Base-by-base conservation (phyloP, 2,329 filamentous ascomycete species). In the Cladosporium sp. region DNA sequence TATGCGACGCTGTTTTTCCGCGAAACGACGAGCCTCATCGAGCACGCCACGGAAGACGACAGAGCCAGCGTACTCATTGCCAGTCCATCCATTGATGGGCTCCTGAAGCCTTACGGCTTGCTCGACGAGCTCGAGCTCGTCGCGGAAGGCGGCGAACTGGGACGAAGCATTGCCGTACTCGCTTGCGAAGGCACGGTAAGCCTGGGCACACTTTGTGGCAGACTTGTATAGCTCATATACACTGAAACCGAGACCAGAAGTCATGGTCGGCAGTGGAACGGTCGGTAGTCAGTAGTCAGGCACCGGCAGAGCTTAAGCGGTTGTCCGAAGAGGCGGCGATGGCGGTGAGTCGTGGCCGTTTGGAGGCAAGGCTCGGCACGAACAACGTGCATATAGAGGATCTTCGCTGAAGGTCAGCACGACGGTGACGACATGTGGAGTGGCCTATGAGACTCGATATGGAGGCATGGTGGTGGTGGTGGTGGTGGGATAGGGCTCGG, bases 61-160 rank as follows among this genome's bases (percentile, higher is more conserved):
- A 17, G 45, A 35, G 9, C 47, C 55, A 20, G 55, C 22, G 28
- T 57, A 57, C 20, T 50, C 48, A n/a, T 57, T 45, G 36, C 55
- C 55, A 35, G 55, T 57, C 55, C 55, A 57, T 19, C 36, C 55
- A 36, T 57, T 57, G 55, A 57, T 42, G 20, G 45, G 55, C 6
- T 57, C 55, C n/a, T 57, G 55, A 5, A 57, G 55, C 17, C 45
- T 51, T 13, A 57, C 22, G 19, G 55, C 55, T n/a, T 57, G 45
- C 34, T 57, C 55, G 28, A 57, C 55, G 25, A 47, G 55, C 17
- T 57, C 55, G 22, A 57, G 55, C 47, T 57, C 55, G 28, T 57
- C 55, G 13, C 55, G 45, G 37, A 57, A 57, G 36, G 48, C 55
- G 17, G 45, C 55, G 15, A 57, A 57, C 17, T 51, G 55, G 9